Base-by-base conservation (phyloP, 768 basidiomycete genomes). In the Kwoniella bestiolae region DNA sequence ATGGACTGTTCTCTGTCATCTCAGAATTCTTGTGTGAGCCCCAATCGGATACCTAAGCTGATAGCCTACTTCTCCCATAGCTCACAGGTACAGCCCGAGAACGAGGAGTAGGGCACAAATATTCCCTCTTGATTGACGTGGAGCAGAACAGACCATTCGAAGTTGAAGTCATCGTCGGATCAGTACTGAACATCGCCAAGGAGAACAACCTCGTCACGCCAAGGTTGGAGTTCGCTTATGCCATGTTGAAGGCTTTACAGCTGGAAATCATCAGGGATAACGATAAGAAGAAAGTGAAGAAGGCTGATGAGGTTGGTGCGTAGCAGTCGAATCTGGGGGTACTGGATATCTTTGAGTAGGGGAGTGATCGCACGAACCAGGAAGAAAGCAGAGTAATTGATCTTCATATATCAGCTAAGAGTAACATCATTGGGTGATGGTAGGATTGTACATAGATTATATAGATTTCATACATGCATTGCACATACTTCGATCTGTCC, bases 111-210 rank as follows among this genome's bases (percentile, higher is more conserved):
- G 67, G 64, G 1, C 76, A 78, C 62, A 73, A 72, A 58, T 76
- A 76, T 73, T 71, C 69, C 14, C 56, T 78, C 29, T 53, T 69
- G 56, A 65, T 78, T n/a, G 77, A 78, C 53, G 66, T 78, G n/a
- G 77, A 76, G 47, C 58, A 68, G 38, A 68, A 69, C 18, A 47
- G 74, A 35, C 77, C 77, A 21, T 65, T 78, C 60, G 77, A 78
- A 47, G 72, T 76, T 5, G 77, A 78, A 55, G 76, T 70, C n/a
- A 78, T 75, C 8, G 63, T 60, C 9, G 72, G 76, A 5, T 65
- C 70, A 5, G 74, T 78, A 9, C 53, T 75, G 35, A 38, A 59
- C 23, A 44, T 75, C 5, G 76, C 74, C 7, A 52, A 68, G 51
- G 53, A 60, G 35, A 50, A 69, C 45, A 65, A 58, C 14, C 44